Percentiles rank a stretch among this genome's conserved stretches.
Evolutionary conservation across 805 yeast species (phyloP).

Genomic region (Spathaspora sp.): DNA sequence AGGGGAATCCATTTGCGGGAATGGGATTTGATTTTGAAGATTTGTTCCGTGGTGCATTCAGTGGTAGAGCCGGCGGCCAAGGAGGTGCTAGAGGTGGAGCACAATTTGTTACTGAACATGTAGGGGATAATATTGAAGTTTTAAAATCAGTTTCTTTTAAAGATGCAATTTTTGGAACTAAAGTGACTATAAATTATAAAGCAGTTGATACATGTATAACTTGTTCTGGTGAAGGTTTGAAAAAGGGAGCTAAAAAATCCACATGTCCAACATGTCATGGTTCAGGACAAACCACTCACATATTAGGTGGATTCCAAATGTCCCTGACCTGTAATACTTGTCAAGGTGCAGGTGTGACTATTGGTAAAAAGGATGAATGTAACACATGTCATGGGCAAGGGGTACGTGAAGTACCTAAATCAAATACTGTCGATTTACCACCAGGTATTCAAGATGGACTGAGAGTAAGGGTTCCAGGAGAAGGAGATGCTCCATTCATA

Average conservation of each 20-base stretch:
- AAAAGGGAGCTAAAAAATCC: constrained; percentile 64
- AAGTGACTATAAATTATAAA: constrained; percentile 61
- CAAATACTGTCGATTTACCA: constrained; percentile 82
- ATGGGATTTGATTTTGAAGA: constrained; percentile 47
- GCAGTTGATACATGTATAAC: constrained; percentile 73
- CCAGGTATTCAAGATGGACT: constrained; percentile 86
- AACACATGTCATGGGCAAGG: constrained; percentile 86
- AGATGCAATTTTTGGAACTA: constrained; percentile 82
- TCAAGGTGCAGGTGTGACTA: constrained; percentile 81
- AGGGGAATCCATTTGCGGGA: constrained; percentile 48
- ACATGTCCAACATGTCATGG: constrained; percentile 91
- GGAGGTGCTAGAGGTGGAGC: constrained; percentile 35
- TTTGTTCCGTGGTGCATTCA: constrained; percentile 47
- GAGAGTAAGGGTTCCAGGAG: constrained; percentile 76
- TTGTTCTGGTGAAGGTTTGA: constrained; percentile 85
- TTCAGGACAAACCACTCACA: constrained; percentile 84
- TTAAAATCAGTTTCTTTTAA: constrained; percentile 71
- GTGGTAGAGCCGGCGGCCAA: constrained; percentile 32
- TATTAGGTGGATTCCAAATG: constrained; percentile 94
- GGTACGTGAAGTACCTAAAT: constrained; percentile 60
- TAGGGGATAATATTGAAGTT: constrained; percentile 87
- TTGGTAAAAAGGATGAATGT: constrained; percentile 70
- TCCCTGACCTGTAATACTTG: constrained; percentile 87
- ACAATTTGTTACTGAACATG: constrained; percentile 66
- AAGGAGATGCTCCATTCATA: constrained; percentile 83